Conservation (phyloP, 805 yeast genomes). For the Ogataea populi-albae region DNA sequence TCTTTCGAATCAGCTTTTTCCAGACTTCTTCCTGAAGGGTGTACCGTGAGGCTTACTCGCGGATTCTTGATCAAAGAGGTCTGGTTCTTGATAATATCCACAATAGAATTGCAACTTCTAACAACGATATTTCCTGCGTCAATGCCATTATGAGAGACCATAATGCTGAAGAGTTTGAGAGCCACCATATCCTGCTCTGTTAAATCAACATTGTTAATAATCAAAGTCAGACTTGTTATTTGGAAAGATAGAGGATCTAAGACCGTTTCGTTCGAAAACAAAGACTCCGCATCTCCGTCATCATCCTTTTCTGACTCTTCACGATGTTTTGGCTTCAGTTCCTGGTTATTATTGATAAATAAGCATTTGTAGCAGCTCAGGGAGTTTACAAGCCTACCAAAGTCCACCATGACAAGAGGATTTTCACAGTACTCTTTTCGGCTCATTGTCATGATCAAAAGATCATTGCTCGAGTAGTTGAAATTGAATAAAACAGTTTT, state of each 20-base stretch:
- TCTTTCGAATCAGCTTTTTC: conserved; percentile 6
- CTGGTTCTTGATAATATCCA: conserved; percentile 7
- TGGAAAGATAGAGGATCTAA: conserved; percentile 29
- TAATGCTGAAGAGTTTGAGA: conserved; percentile 22
- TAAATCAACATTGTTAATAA: conserved; percentile 17
- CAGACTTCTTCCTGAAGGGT: conserved; percentile 1
- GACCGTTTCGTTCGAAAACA: conserved; percentile 26
- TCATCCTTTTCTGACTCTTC: not conserved
- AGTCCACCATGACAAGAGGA: conserved; percentile 9
- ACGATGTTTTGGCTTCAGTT: conserved; percentile 1
- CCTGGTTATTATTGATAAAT: conserved; percentile 29
- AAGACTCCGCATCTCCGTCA: conserved; percentile 12
- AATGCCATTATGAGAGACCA: conserved; percentile 22
- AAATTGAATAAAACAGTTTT: conserved; percentile 24
- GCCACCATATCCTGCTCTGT: conserved; percentile 22
- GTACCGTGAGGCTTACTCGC: conserved; percentile 9
- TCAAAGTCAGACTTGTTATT: conserved; percentile 23
- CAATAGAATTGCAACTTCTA: conserved; percentile 8
- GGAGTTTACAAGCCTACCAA: conserved; percentile 13
- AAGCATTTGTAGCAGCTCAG: conserved; percentile 18
- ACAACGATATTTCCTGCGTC: conserved; percentile 11
- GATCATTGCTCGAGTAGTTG: conserved; percentile 17
- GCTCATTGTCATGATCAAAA: conserved; percentile 25
- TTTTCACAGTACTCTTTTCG: conserved; percentile 20
- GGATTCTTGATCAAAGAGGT: conserved; percentile 8